Evolutionary conservation across 495 filamentous ascomycete species (phyloP).

Genomic region (Penicillium antarcticum): DNA sequence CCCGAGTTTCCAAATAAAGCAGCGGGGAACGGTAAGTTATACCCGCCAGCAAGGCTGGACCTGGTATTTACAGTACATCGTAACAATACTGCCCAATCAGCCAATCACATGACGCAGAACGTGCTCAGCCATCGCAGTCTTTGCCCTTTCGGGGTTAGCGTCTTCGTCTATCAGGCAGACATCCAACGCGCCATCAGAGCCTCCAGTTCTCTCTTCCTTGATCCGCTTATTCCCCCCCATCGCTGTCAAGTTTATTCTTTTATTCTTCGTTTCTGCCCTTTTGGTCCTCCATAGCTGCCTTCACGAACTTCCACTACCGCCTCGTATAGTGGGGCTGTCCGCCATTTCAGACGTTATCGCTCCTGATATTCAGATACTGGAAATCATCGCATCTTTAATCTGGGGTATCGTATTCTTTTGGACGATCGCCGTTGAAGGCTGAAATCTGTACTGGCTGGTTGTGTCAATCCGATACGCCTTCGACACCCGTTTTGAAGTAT

Average conservation of each 20-base stretch:
- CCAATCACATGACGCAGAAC: conserved; percentile 18
- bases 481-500: background rate
- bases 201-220: conserved; percentile 18
- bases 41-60: background rate
- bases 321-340: conserved; percentile 1
- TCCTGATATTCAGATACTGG: background rate
- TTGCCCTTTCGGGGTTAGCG: conserved; percentile 21
- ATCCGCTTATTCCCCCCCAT: conserved; percentile 7
- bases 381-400: background rate
- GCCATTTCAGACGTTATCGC: background rate
- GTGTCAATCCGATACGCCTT: too few species aligned
- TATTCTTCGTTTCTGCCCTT: conserved; percentile 7
- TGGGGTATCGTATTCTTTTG: background rate
- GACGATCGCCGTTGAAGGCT: background rate
- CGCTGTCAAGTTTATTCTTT: conserved; percentile 3
- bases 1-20: conserved; percentile 14
- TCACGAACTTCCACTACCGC: background rate
- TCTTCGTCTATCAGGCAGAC: conserved; percentile 45
- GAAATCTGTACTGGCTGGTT: background rate
- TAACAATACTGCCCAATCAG: background rate
- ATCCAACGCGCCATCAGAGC: conserved; percentile 31
- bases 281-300: conserved; percentile 5
- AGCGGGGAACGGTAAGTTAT: conserved; percentile 8
- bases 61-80: background rate
- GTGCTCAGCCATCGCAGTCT: conserved; percentile 21